A percentile compares a stretch with the other conserved stretches of the same genome.
Evolutionary conservation across 192 early-diverging fungal species (phyloP).

Genomic region (Obelidium mucronatum): DNA sequence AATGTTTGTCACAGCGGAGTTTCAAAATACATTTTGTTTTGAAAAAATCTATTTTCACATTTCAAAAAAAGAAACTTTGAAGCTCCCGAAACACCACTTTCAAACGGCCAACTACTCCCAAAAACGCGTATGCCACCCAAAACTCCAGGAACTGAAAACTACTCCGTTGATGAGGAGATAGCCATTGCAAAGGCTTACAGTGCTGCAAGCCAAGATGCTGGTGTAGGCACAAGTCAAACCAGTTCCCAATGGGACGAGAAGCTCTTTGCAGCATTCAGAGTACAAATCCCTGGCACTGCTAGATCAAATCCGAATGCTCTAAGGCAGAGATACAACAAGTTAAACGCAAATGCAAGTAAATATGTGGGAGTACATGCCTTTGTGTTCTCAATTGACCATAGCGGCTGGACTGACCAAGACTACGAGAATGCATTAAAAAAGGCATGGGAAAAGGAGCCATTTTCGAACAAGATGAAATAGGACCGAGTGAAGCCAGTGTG

Average conservation of each 20-base stretch:
- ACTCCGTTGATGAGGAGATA: neutral
- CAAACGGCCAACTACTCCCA: no score
- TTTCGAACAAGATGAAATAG: neutral
- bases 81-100: no score
- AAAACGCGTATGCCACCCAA: no score
- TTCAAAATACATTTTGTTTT: no score
- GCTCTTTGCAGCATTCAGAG: neutral
- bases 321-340: neutral
- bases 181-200: neutral
- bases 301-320: neutral
- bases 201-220: neutral
- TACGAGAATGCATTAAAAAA: neutral
- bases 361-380: neutral
- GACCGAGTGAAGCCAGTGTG: neutral
- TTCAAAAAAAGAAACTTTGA: no score
- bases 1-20: no score
- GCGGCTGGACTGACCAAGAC: conserved; percentile 2
- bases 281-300: neutral
- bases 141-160: neutral
- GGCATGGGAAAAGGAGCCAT: neutral
- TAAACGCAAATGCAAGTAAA: conserved; percentile 9
- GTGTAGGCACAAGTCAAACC: neutral
- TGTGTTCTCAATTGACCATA: neutral
- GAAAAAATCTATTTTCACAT: no score
- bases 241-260: neutral